Base-by-base conservation (phyloP, 169 alveolate genomes). In the Theileria luwenshuni region DNA sequence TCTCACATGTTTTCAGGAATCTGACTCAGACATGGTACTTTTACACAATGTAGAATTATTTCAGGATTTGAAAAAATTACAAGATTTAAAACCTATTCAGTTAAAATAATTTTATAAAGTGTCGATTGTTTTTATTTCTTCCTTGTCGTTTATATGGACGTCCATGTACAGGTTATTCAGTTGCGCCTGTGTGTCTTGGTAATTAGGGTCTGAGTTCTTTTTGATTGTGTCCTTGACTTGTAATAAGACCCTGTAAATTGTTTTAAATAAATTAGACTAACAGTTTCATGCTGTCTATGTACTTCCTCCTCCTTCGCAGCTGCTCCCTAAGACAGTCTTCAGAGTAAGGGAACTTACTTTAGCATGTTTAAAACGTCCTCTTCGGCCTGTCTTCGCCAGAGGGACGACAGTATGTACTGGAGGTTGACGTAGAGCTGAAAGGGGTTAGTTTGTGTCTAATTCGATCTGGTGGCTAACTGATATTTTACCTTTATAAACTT, bases 281-380 rank as follows among this genome's bases (percentile, higher is more conserved):
- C 83, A 84, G 65, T 69, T 87, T 87, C 87, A 87, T 75, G 68
- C 85, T 69, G 69, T 87, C 93, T 30, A 87, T 76, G 48, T 84
- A 86, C 58, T 74, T 71, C 49, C 90, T 86, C 54, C 90, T 69
- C 59, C 91, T 69, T 56, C 69, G 47, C 19, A 87, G 80, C 60
- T 87, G 91, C 6, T 77, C 86, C 76, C 86, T 77, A 54, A 1
- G 13, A 48, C 21, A 27, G 0, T 60, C 17, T 13, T 33, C 3
- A 17, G 62, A 23, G 32, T 60, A 7, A 5, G 33, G 13, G 0
- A 10, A n/a, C 49, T 38, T 70, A 28, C 67, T 73, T 77, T 42
- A 75, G 60, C 35, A 75, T 63, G 38, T 75, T 54, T 41, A 86
- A 49, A n/a, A 88, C 79, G 45, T 88, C 90, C 47, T 81, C 80